Evolutionary conservation across 345 rosid genomes (phyloP).

Genomic region (Ricinus communis): DNA sequence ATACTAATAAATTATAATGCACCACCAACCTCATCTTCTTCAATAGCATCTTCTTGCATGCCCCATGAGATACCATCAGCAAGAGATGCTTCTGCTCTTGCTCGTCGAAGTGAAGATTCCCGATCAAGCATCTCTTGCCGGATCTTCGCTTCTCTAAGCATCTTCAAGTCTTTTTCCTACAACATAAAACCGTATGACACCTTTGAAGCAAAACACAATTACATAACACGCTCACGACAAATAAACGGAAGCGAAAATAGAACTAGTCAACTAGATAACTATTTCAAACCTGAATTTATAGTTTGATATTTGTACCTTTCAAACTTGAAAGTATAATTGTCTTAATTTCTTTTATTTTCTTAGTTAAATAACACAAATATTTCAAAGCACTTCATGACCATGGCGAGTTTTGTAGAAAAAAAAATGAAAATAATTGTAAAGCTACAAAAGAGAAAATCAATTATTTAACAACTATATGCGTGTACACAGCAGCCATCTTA

Average conservation of each 20-base stretch:
- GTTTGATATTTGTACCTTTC: neutral
- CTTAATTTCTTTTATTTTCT: neutral
- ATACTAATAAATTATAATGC: neutral
- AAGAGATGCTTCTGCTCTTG: slow-evolving; percentile 70
- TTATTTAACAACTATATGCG: neutral
- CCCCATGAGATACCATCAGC: slow-evolving; percentile 99
- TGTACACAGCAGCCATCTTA: slow-evolving; percentile 32
- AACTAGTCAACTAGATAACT: neutral
- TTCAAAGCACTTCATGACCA: neutral
- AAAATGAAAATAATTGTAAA: neutral
- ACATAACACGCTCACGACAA: neutral
- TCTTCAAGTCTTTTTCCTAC: slow-evolving; percentile 67
- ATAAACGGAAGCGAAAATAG: neutral
- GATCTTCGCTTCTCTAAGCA: slow-evolving; percentile 55
- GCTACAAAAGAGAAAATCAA: neutral
- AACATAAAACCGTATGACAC: slow-evolving; percentile 14
- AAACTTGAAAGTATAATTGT: neutral
- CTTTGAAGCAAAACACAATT: neutral
- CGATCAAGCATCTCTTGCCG: slow-evolving; percentile 60
- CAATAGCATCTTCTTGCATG: slow-evolving; percentile 97
- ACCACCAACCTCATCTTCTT: slow-evolving; percentile 82
- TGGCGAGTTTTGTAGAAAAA: neutral
- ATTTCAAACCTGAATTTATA: neutral
- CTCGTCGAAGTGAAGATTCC: slow-evolving; percentile 85
- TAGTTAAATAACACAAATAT: neutral